phyloP scores from a whole-genome alignment of 805 yeast genomes.

The Spathaspora girioi region DNA sequence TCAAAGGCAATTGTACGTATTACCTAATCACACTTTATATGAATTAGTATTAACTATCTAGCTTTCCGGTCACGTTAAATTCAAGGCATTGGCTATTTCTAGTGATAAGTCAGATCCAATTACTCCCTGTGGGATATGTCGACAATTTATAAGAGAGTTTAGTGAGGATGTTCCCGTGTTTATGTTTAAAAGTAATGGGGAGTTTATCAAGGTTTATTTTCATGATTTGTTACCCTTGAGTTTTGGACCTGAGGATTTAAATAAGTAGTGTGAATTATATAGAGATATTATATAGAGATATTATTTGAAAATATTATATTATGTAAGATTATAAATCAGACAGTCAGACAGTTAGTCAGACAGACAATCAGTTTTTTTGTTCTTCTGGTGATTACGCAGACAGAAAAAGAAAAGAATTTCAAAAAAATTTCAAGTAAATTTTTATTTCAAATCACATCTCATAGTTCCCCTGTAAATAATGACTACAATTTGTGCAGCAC shows the following conservation, averaged over 20 bases:
- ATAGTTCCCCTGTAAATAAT: neutral
- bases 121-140: slow-evolving; percentile 93
- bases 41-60: slow-evolving; percentile 5
- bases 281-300: too few relatives aligned
- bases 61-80: slow-evolving; percentile 37
- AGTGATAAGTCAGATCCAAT: slow-evolving; percentile 45
- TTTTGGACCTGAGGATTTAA: slow-evolving; percentile 77
- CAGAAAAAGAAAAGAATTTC: neutral
- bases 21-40: neutral
- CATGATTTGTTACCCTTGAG: slow-evolving; percentile 73
- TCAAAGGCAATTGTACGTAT: slow-evolving; percentile 30
- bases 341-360: too few relatives aligned
- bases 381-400: neutral
- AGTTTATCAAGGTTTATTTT: slow-evolving; percentile 43
- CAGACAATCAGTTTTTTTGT: too few relatives aligned
- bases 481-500: slow-evolving; percentile 57
- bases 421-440: neutral
- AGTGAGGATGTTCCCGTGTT: slow-evolving; percentile 54
- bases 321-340: too few relatives aligned
- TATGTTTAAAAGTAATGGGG: slow-evolving; percentile 62
- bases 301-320: too few relatives aligned
- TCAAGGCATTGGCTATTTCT: slow-evolving; percentile 64
- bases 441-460: neutral
- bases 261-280: neutral
- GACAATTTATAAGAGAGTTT: slow-evolving; percentile 88